A percentile compares a stretch with the other conserved stretches of the same genome.
These are phyloP conservation scores for Fallopia convolvulus DNA, from an alignment of 148 eudicot species.

Conservation along the genomic window DNA sequence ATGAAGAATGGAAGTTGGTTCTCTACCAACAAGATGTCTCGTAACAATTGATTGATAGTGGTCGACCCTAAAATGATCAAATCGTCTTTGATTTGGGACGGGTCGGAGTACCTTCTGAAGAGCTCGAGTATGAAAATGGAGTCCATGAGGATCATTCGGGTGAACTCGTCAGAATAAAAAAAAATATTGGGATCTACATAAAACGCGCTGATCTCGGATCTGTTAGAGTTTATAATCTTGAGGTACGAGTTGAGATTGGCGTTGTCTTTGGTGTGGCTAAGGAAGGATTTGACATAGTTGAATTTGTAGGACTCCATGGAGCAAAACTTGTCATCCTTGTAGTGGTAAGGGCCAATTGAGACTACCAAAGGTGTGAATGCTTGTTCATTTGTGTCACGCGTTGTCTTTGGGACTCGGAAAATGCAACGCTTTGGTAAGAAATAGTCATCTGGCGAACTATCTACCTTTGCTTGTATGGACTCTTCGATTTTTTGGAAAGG, in stretches of 20 bases:
- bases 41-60: not conserved
- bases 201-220: not conserved
- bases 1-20: not conserved
- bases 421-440: not conserved
- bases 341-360: not conserved
- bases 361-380: not conserved
- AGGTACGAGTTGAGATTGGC: not conserved
- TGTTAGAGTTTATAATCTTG: not conserved
- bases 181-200: not conserved
- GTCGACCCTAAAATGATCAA: not conserved
- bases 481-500: not conserved
- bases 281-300: not conserved
- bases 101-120: not conserved
- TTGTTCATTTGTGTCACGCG: not conserved
- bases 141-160: not conserved
- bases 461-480: not conserved
- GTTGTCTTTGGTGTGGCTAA: not conserved
- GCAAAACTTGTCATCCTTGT: not conserved
- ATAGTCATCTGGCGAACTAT: not conserved
- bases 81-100: not conserved
- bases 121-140: not conserved
- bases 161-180: not conserved
- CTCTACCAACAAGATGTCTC: conserved; percentile 1
- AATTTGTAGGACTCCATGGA: not conserved
- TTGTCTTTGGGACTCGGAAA: not conserved